phyloP scores from a whole-genome alignment of 805 yeast genomes.

The Zygoascus flipseniorum region DNA sequence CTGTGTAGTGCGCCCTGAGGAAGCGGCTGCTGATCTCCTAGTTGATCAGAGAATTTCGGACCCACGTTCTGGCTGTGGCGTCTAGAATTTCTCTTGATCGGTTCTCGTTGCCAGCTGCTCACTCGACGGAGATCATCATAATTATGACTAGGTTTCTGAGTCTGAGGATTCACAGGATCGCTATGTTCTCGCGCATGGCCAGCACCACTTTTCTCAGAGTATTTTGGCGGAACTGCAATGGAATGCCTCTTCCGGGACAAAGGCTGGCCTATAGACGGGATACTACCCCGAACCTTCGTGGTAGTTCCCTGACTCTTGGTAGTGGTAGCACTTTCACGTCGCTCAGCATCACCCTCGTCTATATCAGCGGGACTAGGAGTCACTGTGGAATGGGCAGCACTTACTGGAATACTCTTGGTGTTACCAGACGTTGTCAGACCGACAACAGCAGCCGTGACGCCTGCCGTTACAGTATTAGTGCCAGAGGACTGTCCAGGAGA shows the following conservation, averaged over 20 bases:
- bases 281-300: background rate
- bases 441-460: background rate
- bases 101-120: background rate
- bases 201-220: background rate
- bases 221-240: background rate
- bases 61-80: background rate
- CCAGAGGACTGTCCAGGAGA: background rate
- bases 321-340: background rate
- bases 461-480: background rate
- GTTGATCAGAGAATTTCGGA: background rate
- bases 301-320: background rate
- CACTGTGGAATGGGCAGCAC: no score
- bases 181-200: background rate
- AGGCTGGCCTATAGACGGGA: background rate
- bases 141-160: background rate
- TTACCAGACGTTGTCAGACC: no score
- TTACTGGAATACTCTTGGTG: no score
- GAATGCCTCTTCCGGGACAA: background rate
- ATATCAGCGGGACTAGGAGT: background rate
- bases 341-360: background rate
- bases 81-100: background rate
- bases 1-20: background rate
- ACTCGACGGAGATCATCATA: background rate
- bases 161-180: background rate
- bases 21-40: background rate